Evolutionary conservation across 192 early-diverging fungal species (phyloP), one percentile per base, ranked within the genome.

Genomic region (Spizellomyces punctatus): DNA sequence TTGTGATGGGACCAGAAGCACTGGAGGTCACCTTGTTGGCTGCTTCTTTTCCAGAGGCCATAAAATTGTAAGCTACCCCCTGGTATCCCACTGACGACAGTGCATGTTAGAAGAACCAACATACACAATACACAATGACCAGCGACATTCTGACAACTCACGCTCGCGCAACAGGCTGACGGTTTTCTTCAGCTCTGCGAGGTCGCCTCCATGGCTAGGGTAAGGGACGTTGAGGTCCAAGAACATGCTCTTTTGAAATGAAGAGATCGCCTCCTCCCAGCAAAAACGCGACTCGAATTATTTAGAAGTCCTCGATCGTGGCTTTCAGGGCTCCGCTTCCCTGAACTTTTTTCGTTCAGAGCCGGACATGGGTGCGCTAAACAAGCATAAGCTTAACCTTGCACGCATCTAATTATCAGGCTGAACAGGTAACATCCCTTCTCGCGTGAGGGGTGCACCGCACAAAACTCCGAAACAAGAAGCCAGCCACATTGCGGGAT

Each of bases 61-160:
- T 78, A 22, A 81, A 59, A 74, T 85, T 91, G 58, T 79, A 81
- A 21, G 88, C 88, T 14, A 87, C 82, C 17, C 79, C 82, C 14
- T 78, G 78, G 67, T 86, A 87, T 43, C 89, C 88, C 68, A 88
- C 88, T 90, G 36, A 27, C 2, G 17, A 36, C 27, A 36, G 27
- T 36, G 27, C 66, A 46, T 5, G 49, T 17, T 7, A 72, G 45
- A 43, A 6, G 64, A 43, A 64, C 42, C 4, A 12, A 57, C 36
- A 57, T 12, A 42, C 36, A 49, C 41, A 6, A 55, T 16, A 8
- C n/a, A 12, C 6, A 46, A 5, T 17, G 17, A 9, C 8, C 5
- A 16, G 14, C 10, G 48, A 59, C 8, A 9, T 22, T 22, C 1
- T 10, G 42, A 19, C 21, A 45, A 46, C 47, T 66, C 70, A 81